Conservation (phyloP, 768 basidiomycete genomes). For the Xerocomellus amylosporus region DNA sequence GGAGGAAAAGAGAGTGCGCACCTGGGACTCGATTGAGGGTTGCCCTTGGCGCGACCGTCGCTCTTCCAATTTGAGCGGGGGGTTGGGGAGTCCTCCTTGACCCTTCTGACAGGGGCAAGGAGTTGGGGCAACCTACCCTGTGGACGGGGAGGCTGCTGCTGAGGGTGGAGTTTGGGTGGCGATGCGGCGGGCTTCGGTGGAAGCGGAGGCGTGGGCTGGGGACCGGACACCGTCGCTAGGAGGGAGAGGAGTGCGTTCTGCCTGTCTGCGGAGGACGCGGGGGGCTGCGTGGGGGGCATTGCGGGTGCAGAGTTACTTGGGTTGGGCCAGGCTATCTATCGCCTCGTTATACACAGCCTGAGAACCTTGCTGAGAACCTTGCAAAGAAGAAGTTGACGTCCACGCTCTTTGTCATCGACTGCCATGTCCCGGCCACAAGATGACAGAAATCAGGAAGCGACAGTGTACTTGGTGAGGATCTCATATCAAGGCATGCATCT, state of each 20-base stretch:
- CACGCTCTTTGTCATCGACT: not conserved
- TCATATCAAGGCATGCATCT: not conserved
- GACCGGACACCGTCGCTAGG: no score
- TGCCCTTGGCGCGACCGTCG: constrained; percentile 42
- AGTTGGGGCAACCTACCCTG: constrained; percentile 53
- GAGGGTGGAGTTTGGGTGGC: constrained; percentile 57
- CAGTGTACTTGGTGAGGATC: constrained; percentile 72
- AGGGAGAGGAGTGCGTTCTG: no score
- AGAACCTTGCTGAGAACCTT: no score
- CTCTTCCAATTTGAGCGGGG: constrained; percentile 47
- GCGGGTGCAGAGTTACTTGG: no score
- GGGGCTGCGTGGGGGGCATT: no score
- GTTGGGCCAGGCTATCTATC: no score
- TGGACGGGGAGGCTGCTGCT: constrained; percentile 40
- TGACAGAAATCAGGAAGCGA: constrained; percentile 90
- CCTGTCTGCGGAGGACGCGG: no score
- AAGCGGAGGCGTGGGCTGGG: constrained; percentile 53
- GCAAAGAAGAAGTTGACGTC: no score
- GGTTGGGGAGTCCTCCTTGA: constrained; percentile 71
- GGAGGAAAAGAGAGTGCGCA: constrained; percentile 26
- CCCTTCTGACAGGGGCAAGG: constrained; percentile 40
- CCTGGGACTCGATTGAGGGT: constrained; percentile 58
- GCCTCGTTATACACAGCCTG: no score
- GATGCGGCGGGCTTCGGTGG: constrained; percentile 60
- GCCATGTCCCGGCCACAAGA: constrained; percentile 61